A percentile compares a stretch with the other conserved stretches of the same genome.
phyloP scores from a whole-genome alignment of 768 basidiomycete species.

The Kwoniella mangroviensis region DNA sequence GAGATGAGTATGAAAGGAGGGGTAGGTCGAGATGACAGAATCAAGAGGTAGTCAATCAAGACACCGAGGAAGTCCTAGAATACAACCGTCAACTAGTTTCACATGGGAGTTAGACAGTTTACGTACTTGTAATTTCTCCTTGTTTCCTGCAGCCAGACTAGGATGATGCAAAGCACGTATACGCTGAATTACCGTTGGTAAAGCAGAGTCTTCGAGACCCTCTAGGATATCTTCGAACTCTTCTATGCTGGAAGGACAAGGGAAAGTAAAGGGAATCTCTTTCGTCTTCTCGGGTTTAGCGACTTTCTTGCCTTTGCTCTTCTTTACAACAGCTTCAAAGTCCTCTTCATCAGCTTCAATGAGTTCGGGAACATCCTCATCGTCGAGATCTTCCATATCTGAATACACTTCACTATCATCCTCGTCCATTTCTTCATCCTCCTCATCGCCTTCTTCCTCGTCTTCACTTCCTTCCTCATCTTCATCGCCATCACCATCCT shows the following conservation, averaged over 20 bases:
- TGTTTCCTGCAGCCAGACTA: slow-evolving; percentile 88
- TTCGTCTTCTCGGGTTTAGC: slow-evolving; percentile 51
- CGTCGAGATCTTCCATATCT: slow-evolving; percentile 52
- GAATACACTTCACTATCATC: slow-evolving; percentile 50
- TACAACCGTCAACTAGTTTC: background rate
- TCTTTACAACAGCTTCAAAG: slow-evolving; percentile 26
- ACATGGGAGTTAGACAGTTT: background rate
- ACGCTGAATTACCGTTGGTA: slow-evolving; percentile 82
- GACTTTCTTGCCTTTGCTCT: slow-evolving; percentile 32
- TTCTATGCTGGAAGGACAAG: slow-evolving; percentile 82
- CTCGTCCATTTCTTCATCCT: slow-evolving; percentile 59
- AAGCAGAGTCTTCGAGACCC: slow-evolving; percentile 70
- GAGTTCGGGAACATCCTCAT: slow-evolving; percentile 20
- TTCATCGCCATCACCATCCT: slow-evolving; percentile 37
- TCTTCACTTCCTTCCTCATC: slow-evolving; percentile 58
- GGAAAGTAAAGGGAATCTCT: slow-evolving; percentile 90
- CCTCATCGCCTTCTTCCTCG: slow-evolving; percentile 57
- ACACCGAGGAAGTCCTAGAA: slow-evolving; percentile 72
- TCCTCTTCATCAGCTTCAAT: slow-evolving; percentile 23
- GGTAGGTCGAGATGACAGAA: slow-evolving; percentile 69
- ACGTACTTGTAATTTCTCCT: slow-evolving; percentile 83
- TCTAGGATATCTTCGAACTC: slow-evolving; percentile 86
- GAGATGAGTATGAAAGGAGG: slow-evolving; percentile 69
- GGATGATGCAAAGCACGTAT: slow-evolving; percentile 90
- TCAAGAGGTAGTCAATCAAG: slow-evolving; percentile 85